Percentiles rank a stretch among this genome's conserved stretches.
Conservation (phyloP, 2,329 filamentous ascomycete genomes). For the Nigrospora oryzae region DNA sequence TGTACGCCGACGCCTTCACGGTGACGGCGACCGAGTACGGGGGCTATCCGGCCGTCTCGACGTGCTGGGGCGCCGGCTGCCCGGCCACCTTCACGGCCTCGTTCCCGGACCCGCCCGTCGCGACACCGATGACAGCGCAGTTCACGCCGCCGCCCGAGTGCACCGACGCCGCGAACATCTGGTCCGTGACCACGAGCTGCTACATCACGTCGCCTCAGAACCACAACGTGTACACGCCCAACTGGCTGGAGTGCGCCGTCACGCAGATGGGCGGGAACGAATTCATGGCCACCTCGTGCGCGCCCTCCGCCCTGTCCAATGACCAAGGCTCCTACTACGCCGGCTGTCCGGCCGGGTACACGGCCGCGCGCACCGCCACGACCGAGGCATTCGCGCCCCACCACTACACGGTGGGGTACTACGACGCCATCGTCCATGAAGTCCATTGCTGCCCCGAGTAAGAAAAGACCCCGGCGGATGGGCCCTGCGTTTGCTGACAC, state of each 20-base stretch:
- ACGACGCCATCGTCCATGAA: slow-evolving; percentile 5
- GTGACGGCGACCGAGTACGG: too few relatives aligned
- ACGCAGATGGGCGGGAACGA: slow-evolving; percentile 4
- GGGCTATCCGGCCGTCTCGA: too few relatives aligned
- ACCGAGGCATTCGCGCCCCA: neutral
- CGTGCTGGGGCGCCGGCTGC: too few relatives aligned
- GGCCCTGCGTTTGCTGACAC: neutral
- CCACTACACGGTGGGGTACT: slow-evolving; percentile 3
- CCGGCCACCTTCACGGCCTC: too few relatives aligned
- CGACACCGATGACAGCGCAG: slow-evolving; percentile 6
- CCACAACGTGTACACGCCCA: neutral
- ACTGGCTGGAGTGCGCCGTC: slow-evolving; percentile 7
- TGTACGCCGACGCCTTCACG: too few relatives aligned
- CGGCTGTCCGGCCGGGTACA: slow-evolving; percentile 5
- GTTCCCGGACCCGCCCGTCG: slow-evolving; percentile 2
- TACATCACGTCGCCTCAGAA: neutral
- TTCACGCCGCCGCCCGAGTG: slow-evolving; percentile 8
- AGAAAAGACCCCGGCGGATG: too few relatives aligned
- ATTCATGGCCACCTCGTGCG: neutral
- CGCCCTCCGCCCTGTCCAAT: slow-evolving; percentile 1
- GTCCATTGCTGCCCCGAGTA: slow-evolving; percentile 10
- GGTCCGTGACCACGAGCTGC: slow-evolving; percentile 9
- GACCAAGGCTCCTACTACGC: slow-evolving; percentile 6
- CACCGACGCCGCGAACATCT: slow-evolving; percentile 7
- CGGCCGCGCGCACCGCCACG: neutral